A percentile compares a stretch with the other conserved stretches of the same genome.
These are phyloP conservation scores for Boletus sp. DNA, from an alignment of 768 basidiomycete species.

Conservation along the genomic window DNA sequence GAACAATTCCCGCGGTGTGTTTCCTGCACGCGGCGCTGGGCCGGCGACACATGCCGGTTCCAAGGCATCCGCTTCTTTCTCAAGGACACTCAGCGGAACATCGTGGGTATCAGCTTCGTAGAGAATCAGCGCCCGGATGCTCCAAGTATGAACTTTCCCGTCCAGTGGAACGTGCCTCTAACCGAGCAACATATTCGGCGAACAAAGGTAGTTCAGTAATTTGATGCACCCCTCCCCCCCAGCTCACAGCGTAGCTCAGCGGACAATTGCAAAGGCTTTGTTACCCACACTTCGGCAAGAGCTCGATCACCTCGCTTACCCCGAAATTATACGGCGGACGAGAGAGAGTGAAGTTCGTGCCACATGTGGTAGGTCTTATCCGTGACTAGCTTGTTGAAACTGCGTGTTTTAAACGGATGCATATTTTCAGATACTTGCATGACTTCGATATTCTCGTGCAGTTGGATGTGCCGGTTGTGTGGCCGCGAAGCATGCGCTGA, in stretches of 20 bases:
- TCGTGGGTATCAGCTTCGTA: conserved; percentile 67
- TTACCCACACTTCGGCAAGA: conserved; percentile 66
- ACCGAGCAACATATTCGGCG: conserved; percentile 47
- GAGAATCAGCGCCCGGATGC: conserved; percentile 57
- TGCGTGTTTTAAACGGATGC: conserved; percentile 4
- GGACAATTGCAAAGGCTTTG: conserved; percentile 63
- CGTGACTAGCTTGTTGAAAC: conserved; percentile 1
- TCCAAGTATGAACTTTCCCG: conserved; percentile 59
- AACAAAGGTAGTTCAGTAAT: conserved; percentile 50
- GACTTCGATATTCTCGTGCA: conserved; percentile 86
- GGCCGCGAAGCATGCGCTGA: conserved; percentile 87
- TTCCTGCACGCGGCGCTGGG: conserved; percentile 83
- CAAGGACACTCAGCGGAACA: conserved; percentile 53
- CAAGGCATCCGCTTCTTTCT: conserved; percentile 80
- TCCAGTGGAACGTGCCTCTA: conserved; percentile 62
- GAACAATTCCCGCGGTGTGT: conserved; percentile 79
- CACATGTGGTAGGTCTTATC: conserved; percentile 65
- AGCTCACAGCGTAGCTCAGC: conserved; percentile 38
- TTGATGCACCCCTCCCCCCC: not conserved
- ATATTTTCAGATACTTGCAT: conserved; percentile 78
- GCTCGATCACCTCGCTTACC: conserved; percentile 52
- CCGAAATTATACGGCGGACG: conserved; percentile 64
- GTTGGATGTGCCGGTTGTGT: conserved; percentile 89
- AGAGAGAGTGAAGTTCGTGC: conserved; percentile 81
- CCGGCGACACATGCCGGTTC: conserved; percentile 83